These are phyloP conservation scores for Ogataea corticis DNA, from an alignment of 805 yeast species.

Conservation along the genomic window DNA sequence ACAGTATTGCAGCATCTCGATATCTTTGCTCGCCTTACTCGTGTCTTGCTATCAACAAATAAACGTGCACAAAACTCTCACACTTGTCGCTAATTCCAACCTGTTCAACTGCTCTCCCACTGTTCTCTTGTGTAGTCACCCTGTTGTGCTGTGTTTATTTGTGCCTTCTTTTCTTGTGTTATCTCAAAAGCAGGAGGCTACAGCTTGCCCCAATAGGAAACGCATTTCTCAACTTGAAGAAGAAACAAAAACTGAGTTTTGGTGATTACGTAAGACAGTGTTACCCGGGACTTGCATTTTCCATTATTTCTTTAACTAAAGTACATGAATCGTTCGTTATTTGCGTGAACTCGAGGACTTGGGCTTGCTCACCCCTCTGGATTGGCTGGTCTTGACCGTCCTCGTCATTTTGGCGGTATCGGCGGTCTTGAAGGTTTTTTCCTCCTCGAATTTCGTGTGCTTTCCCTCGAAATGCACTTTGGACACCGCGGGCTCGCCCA, in stretches of 20 bases:
- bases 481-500: slow-evolving; percentile 50
- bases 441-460: slow-evolving; percentile 47
- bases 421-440: too few species aligned
- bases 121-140: too few species aligned
- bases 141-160: too few species aligned
- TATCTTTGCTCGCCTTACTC: neutral
- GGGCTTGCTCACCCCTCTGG: slow-evolving; percentile 4
- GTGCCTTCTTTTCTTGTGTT: slow-evolving; percentile 8
- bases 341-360: slow-evolving; percentile 1
- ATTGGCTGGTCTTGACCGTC: slow-evolving; percentile 1
- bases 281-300: neutral
- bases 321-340: neutral
- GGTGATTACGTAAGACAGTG: too few species aligned
- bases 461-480: slow-evolving; percentile 51
- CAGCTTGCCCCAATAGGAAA: slow-evolving; percentile 21
- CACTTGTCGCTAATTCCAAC: too few species aligned
- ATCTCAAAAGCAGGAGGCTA: slow-evolving; percentile 13
- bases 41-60: too few species aligned
- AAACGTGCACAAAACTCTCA: neutral
- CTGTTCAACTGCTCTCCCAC: too few species aligned
- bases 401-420: slow-evolving; percentile 1
- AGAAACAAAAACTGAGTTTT: neutral
- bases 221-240: neutral
- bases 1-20: slow-evolving; percentile 33
- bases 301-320: neutral